Evolutionary conservation across 2,329 filamentous ascomycete species (phyloP).

Genomic region (Microcera coccophila): DNA sequence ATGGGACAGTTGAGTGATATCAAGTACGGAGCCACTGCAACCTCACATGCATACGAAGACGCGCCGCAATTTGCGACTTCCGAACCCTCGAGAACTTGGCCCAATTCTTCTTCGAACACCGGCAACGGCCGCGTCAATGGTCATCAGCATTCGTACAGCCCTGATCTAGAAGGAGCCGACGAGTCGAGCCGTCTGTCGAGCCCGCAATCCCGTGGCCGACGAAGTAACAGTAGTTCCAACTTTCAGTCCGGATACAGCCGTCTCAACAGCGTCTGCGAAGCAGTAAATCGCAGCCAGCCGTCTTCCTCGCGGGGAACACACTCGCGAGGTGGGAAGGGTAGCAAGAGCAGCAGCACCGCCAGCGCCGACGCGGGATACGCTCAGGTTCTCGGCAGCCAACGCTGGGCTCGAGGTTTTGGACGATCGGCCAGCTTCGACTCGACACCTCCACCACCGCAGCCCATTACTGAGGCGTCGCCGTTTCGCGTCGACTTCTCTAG

Average conservation of each 20-base stretch:
- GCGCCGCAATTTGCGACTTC: constrained; percentile 18
- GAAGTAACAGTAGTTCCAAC: constrained; percentile 79
- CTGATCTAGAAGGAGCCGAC: constrained; percentile 57
- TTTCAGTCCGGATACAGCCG: constrained; percentile 57
- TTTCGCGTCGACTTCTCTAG: constrained; percentile 50
- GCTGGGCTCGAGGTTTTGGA: constrained; percentile 50
- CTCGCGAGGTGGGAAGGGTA: constrained; percentile 61
- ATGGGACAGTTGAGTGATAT: constrained; percentile 40
- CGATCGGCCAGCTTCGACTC: constrained; percentile 75
- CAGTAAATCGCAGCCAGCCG: constrained; percentile 33
- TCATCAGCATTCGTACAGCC: constrained; percentile 55
- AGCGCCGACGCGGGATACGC: constrained; percentile 63
- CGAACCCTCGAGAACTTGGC: constrained; percentile 29
- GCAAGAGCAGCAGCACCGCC: constrained; percentile 66
- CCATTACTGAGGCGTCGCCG: constrained; percentile 26
- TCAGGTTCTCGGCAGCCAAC: constrained; percentile 55
- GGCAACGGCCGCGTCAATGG: constrained; percentile 25
- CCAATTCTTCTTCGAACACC: constrained; percentile 23
- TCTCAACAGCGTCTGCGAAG: constrained; percentile 60
- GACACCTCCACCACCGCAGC: constrained; percentile 41
- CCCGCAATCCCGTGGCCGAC: constrained; percentile 54
- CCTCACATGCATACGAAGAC: constrained; percentile 28
- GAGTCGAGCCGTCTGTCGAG: constrained; percentile 52
- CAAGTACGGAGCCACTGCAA: constrained; percentile 21
- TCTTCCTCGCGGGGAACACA: constrained; percentile 42